Conservation (phyloP, 2,329 filamentous ascomycete species). For the Sclerotiophoma versabilis region DNA sequence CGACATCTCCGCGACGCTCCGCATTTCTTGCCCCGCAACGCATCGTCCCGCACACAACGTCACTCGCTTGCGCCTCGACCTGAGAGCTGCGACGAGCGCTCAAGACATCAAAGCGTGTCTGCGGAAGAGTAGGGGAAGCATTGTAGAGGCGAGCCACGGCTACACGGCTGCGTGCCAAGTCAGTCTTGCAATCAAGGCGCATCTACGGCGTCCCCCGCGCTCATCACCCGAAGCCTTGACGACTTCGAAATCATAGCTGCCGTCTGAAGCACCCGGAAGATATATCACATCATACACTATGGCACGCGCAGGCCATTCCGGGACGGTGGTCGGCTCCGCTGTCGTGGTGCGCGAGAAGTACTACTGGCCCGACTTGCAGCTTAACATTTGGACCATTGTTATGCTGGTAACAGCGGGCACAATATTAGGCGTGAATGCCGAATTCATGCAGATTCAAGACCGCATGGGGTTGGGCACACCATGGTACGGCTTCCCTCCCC, state of each 20-base stretch:
- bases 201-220: slow-evolving; percentile 5
- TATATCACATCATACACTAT: slow-evolving; percentile 26
- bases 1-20: slow-evolving; percentile 8
- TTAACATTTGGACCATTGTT: slow-evolving; percentile 70
- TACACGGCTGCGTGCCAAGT: slow-evolving; percentile 15
- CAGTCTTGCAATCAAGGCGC: slow-evolving; percentile 3
- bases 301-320: slow-evolving; percentile 45
- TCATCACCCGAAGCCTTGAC: neutral
- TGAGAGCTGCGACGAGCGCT: neutral
- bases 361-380: slow-evolving; percentile 70
- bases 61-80: slow-evolving; percentile 11
- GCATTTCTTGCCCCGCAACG: slow-evolving; percentile 15
- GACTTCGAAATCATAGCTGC: neutral
- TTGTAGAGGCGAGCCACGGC: neutral
- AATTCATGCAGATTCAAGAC: slow-evolving; percentile 66
- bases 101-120: neutral
- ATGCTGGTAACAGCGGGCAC: slow-evolving; percentile 65
- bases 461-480: slow-evolving; percentile 63
- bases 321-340: slow-evolving; percentile 47
- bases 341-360: slow-evolving; percentile 61
- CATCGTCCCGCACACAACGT: slow-evolving; percentile 16
- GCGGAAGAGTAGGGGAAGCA: neutral
- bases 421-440: slow-evolving; percentile 66
- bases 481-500: slow-evolving; percentile 56
- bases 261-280: neutral